These are phyloP conservation scores for Austroboletus novae-zelandiae DNA, from an alignment of 1,284 basidiomycete species.

Conservation along the genomic window DNA sequence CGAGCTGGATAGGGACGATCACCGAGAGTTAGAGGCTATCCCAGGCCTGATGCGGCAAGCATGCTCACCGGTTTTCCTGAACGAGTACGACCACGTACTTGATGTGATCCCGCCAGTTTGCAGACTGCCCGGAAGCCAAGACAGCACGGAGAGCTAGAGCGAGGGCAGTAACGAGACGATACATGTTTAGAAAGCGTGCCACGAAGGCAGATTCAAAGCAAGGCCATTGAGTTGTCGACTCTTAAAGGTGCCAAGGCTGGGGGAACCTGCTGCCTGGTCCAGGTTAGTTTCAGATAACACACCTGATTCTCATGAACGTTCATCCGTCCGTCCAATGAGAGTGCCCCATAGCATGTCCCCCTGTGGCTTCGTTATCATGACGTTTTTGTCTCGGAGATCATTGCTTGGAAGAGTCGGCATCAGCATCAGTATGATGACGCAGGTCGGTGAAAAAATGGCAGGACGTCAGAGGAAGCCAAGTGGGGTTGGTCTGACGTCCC, in stretches of 20 bases:
- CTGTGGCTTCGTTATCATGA: too few species aligned
- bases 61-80: conserved; percentile 25
- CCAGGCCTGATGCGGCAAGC: too few species aligned
- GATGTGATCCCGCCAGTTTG: conserved; percentile 23
- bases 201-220: neutral
- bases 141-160: conserved; percentile 3
- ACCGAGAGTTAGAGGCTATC: neutral
- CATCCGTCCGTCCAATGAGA: neutral
- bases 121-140: conserved; percentile 2
- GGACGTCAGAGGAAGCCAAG: too few species aligned
- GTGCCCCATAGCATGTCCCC: neutral
- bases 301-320: neutral
- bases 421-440: too few species aligned
- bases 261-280: too few species aligned
- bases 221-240: conserved; percentile 1
- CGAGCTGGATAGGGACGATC: conserved; percentile 5
- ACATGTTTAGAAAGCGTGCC: conserved; percentile 6
- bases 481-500: too few species aligned
- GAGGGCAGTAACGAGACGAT: conserved; percentile 6
- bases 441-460: too few species aligned
- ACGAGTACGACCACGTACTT: conserved; percentile 29
- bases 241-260: conserved; percentile 11
- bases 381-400: too few species aligned
- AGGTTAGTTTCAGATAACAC: neutral
- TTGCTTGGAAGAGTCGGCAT: too few species aligned